Evolutionary conservation across 208 protist species (phyloP).

Genomic region (Zelonia costaricensis): DNA sequence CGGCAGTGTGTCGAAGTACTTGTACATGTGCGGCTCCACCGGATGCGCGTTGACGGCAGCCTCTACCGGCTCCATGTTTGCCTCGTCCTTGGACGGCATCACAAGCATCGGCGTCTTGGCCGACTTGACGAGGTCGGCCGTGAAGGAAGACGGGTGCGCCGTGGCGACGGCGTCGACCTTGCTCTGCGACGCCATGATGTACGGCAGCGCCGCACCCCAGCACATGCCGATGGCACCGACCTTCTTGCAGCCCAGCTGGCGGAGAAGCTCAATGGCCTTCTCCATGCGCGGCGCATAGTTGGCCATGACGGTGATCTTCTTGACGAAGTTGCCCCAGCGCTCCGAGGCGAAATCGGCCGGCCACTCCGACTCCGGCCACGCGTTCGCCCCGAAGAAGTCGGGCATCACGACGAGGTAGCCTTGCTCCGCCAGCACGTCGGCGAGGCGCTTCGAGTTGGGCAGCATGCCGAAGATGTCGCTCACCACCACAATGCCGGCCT

Average conservation of each 20-base stretch:
- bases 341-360: conserved; percentile 34
- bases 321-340: conserved; percentile 34
- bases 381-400: conserved; percentile 43
- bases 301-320: conserved; percentile 16
- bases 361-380: conserved; percentile 39
- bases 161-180: conserved; percentile 35
- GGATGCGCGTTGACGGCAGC: conserved; percentile 30
- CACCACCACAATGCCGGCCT: conserved; percentile 46
- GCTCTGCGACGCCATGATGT: conserved; percentile 24
- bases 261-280: conserved; percentile 36
- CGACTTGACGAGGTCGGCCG: neutral
- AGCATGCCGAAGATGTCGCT: conserved; percentile 64
- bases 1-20: conserved; percentile 35
- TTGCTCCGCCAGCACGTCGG: conserved; percentile 38
- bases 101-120: conserved; percentile 40
- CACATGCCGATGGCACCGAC: conserved; percentile 55
- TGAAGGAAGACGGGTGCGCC: conserved; percentile 49
- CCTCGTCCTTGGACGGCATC: conserved; percentile 59
- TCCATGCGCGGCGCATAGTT: conserved; percentile 24
- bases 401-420: conserved; percentile 63
- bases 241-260: conserved; percentile 38
- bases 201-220: conserved; percentile 46
- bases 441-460: conserved; percentile 45
- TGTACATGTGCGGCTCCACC: conserved; percentile 29
- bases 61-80: conserved; percentile 33